Evolutionary conservation across 2,329 filamentous ascomycete species (phyloP), one percentile per base, ranked within the genome.

Genomic region (Mariannaea elegans): DNA sequence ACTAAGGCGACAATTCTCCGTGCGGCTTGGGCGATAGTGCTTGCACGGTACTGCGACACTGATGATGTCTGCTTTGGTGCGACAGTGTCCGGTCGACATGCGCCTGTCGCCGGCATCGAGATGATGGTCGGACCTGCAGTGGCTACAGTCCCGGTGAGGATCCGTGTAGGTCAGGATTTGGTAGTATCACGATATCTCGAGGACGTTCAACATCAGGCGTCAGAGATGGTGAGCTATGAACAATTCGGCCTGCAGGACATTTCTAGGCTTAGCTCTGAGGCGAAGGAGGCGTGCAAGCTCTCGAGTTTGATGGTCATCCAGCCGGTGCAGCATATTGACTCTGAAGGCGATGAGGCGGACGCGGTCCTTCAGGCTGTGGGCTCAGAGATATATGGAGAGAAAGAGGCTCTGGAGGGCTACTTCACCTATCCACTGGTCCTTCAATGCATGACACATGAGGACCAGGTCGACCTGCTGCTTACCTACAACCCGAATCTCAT

Each of bases 1-100:
- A 67, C 65, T 0, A 49, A 50, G 8, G 42, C 68, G 0, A 70
- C 42, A 0, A 14, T 67, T 13, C 13, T 71, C 14, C 59, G 61
- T 0, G 79, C 82, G 24, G 84, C 85, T 0, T 79, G 83, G 66
- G 78, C 80, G 7, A 80, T 82, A 52, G 67, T 89, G 2, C 42
- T 87, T 2, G 74, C 78, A 14, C 74, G 75, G 4, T 88, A 23
- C 63, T 65, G 16, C 63, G 82, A 61, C 5, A 52, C 62, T 5
- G 48, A 64, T 16, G 66, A 69, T 14, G 45, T 73, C 2, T 6
- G 64, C 61, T 1, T 53, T 65, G 1, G 55, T 74, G 1, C 58
- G 0, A 64, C 64, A 0, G 41, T 72, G 1, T 71, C 67, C 2
- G 73, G 72, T 6, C 65, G 72, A 3, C 60, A 70, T n/a, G 66